Percentiles rank a stretch among this genome's conserved stretches.
phyloP scores from a whole-genome alignment of 2,329 filamentous ascomycete genomes.

The Aschersonia sp. region DNA sequence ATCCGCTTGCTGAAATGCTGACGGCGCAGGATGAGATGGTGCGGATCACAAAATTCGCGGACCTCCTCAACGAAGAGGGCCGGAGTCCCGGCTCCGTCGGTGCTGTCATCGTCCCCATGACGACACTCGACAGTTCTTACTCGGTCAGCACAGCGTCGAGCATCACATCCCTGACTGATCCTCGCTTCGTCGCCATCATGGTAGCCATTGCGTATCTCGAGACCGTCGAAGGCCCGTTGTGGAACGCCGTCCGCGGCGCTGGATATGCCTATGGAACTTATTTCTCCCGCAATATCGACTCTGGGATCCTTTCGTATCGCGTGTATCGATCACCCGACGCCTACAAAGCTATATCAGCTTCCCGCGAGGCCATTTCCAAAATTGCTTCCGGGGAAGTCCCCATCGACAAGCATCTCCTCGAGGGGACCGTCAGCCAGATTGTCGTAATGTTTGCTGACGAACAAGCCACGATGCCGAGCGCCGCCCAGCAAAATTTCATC shows the following conservation, averaged over 20 bases:
- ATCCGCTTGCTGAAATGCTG: conserved; percentile 27
- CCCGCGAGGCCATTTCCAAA: conserved; percentile 57
- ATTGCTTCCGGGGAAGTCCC: conserved; percentile 56
- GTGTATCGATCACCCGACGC: conserved; percentile 86
- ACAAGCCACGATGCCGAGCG: conserved; percentile 69
- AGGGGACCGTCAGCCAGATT: conserved; percentile 81
- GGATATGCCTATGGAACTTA: conserved; percentile 82
- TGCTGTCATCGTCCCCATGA: conserved; percentile 75
- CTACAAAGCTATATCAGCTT: conserved; percentile 70
- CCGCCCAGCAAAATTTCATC: conserved; percentile 72
- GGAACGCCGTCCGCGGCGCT: conserved; percentile 83
- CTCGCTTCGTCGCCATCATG: conserved; percentile 66
- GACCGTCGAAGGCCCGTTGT: conserved; percentile 83
- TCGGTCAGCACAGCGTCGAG: conserved; percentile 62
- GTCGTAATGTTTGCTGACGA: conserved; percentile 79
- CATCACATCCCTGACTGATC: conserved; percentile 59
- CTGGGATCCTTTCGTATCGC: conserved; percentile 67
- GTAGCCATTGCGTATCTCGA: conserved; percentile 88
- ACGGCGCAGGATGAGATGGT: conserved; percentile 35
- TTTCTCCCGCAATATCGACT: conserved; percentile 65
- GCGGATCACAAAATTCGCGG: conserved; percentile 54
- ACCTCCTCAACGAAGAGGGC: conserved; percentile 63
- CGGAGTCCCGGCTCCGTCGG: conserved; percentile 58
- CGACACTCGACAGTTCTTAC: conserved; percentile 84
- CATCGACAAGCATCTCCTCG: conserved; percentile 70